Percentiles rank a stretch among this genome's conserved stretches.
These are phyloP conservation scores for Pythium oligandrum DNA, from an alignment of 352 stramenopile species.

Conservation along the genomic window DNA sequence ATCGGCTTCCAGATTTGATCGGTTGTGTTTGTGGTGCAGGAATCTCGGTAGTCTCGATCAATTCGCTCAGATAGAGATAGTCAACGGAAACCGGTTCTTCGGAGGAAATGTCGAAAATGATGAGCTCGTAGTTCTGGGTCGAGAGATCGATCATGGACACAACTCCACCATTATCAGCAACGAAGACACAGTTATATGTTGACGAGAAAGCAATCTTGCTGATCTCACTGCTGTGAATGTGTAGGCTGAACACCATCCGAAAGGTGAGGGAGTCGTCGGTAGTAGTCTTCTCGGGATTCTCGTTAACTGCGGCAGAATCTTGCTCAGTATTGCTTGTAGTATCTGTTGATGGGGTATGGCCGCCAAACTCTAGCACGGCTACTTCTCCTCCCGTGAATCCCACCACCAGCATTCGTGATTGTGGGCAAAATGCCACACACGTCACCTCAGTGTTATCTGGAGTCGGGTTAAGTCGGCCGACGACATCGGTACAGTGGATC, in stretches of 20 bases:
- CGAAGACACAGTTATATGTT: slow-evolving; percentile 40
- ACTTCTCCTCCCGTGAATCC: slow-evolving; percentile 58
- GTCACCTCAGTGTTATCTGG: slow-evolving; percentile 34
- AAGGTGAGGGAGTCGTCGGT: slow-evolving; percentile 28
- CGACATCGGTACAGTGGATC: slow-evolving; percentile 46
- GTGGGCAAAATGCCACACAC: slow-evolving; percentile 40
- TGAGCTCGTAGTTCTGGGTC: slow-evolving; percentile 45
- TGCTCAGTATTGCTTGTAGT: background rate
- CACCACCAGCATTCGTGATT: slow-evolving; percentile 38
- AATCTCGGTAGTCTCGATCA: slow-evolving; percentile 61
- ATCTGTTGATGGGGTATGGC: background rate
- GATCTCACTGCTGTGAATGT: slow-evolving; percentile 60
- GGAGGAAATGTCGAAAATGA: slow-evolving; percentile 48
- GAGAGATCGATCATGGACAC: slow-evolving; percentile 52
- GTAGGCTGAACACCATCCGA: slow-evolving; percentile 38
- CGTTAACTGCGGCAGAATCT: background rate
- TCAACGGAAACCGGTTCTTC: slow-evolving; percentile 54
- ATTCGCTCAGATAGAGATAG: slow-evolving; percentile 56
- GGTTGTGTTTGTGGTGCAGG: slow-evolving; percentile 11
- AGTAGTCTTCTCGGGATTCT: slow-evolving; percentile 5
- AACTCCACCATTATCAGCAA: slow-evolving; percentile 52
- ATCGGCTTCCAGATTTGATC: slow-evolving; percentile 3
- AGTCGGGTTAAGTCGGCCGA: slow-evolving; percentile 27
- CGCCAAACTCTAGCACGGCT: slow-evolving; percentile 36
- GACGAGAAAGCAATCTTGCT: slow-evolving; percentile 41